Evolutionary conservation across 768 basidiomycete genomes (phyloP), one percentile per base, ranked within the genome.

Genomic region (Boletus bicolor): DNA sequence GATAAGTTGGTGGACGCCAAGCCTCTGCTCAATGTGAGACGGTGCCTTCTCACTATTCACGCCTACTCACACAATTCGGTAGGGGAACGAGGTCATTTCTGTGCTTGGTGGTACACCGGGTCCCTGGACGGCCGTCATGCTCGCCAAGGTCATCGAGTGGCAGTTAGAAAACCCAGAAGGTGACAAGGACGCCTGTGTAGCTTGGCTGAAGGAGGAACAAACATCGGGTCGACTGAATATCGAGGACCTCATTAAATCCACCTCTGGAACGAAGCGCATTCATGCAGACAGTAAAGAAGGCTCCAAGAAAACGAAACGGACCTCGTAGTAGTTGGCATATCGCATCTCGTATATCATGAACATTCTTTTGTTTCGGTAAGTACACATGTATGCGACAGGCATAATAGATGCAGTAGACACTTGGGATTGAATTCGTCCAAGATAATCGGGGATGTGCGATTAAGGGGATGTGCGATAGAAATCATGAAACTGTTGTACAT

Each of bases 131-230:
- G 81, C 82, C 34, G 72, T 78, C 30, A 78, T 86, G 7, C 75
- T 92, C 19, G 73, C 78, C n/a, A 79, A 77, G 45, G 78, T 98
- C 26, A 65, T 92, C 19, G 82, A 86, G 56, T 98, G 94, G 95
- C 93, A 94, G 63, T 77, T 98, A 7, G 85, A 82, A 36, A 74
- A 93, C 67, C 91, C 94, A 0, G 64, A 76, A 2, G 80, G 78
- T 1, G 80, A 82, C 5, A 82, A 83, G 64, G 86, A 83, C 6
- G 81, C 84, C 5, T 94, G 93, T 66, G 67, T 76, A 30, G 68
- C 68, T 12, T 97, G 92, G 92, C 73, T 98, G 42, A 71, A 73
- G 54, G 69, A 72, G n/a, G 81, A 86, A 63, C 76, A 76, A 37
- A 66, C 62, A 8, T 74, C 77, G 26, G 83, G 82, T n/a, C 69